These are phyloP conservation scores for Cryptococcus sp. DNA, from an alignment of 1,284 basidiomycete genomes.

Conservation along the genomic window DNA sequence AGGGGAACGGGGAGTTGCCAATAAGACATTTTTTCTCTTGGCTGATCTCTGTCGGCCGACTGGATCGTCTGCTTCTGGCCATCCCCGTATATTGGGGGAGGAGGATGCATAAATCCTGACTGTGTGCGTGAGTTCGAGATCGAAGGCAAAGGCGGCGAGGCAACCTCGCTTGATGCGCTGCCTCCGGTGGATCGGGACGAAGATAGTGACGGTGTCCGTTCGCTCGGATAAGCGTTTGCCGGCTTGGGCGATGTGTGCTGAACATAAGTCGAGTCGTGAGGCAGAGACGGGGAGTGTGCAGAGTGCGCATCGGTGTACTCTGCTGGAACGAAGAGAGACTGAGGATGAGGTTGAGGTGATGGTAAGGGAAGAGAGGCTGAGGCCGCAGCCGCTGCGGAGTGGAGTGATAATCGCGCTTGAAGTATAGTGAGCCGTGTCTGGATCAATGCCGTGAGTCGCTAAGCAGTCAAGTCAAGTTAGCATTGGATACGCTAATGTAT, in stretches of 20 bases:
- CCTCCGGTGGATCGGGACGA: conserved; percentile 19
- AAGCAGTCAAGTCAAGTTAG: not conserved
- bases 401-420: conserved; percentile 44
- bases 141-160: conserved; percentile 9
- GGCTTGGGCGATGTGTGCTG: not conserved
- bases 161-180: conserved; percentile 8
- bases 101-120: conserved; percentile 13
- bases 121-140: not conserved
- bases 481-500: not conserved
- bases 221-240: conserved; percentile 1
- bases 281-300: not conserved
- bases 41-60: conserved; percentile 1
- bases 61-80: not conserved
- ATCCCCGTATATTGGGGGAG: conserved; percentile 1
- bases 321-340: not conserved
- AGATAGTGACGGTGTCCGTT: conserved; percentile 23
- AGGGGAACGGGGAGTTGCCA: conserved; percentile 17
- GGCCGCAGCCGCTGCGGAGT: conserved; percentile 31
- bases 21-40: conserved; percentile 8
- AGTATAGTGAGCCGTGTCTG: conserved; percentile 49
- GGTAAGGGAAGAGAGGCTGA: not conserved
- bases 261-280: conserved; percentile 3
- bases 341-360: conserved; percentile 5
- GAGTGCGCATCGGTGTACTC: not conserved
- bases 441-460: conserved; percentile 49